A percentile compares a stretch with the other conserved stretches of the same genome.
phyloP scores from a whole-genome alignment of 2,329 filamentous ascomycete genomes.

The Colletotrichum simmondsii region DNA sequence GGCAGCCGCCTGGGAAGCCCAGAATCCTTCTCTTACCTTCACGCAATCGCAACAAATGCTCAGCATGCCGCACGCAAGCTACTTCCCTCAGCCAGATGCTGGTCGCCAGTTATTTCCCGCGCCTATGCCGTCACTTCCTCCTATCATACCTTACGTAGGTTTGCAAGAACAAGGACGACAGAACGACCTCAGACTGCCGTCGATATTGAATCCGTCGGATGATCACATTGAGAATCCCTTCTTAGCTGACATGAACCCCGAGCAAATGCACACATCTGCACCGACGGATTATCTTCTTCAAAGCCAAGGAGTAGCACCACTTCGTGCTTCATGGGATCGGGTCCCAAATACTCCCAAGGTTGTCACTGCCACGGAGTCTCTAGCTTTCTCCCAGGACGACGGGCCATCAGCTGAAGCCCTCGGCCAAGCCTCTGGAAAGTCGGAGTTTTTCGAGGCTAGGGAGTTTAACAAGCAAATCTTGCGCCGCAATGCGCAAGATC shows the following conservation, averaged over 20 bases:
- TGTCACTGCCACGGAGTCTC: neutral
- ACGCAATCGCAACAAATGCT: neutral
- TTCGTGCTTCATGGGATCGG: neutral
- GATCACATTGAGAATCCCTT: neutral
- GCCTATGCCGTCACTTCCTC: neutral
- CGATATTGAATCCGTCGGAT: constrained; percentile 1
- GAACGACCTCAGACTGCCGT: constrained; percentile 6
- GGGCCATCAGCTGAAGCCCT: constrained; percentile 41
- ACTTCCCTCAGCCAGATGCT: neutral
- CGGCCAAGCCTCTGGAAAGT: constrained; percentile 49
- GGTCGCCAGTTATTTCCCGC: neutral
- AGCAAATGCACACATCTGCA: neutral
- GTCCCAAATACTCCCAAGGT: neutral
- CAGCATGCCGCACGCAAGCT: neutral
- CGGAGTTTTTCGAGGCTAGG: constrained; percentile 52
- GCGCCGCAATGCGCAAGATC: neutral
- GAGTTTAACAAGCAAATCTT: constrained; percentile 46
- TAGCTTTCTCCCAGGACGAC: neutral
- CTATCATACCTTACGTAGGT: neutral
- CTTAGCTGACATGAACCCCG: neutral
- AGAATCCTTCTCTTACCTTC: neutral
- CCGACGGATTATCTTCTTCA: neutral
- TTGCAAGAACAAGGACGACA: neutral
- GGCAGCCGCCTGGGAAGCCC: neutral
- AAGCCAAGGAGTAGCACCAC: neutral